Conservation (phyloP, 305 asterid genomes). For the Fraxinus angustifolia region DNA sequence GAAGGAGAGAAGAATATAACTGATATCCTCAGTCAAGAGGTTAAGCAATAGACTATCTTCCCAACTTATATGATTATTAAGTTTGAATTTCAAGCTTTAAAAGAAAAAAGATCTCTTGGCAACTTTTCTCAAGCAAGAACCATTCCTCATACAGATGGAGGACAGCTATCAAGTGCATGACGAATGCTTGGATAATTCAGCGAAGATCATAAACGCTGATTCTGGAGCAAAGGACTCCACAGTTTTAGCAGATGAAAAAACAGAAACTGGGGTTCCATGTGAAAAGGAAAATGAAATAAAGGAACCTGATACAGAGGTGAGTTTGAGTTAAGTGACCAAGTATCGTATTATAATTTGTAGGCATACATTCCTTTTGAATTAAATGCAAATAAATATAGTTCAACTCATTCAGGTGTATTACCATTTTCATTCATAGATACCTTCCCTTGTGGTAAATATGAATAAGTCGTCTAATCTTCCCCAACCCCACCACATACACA, state of each 20-base stretch:
- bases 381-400: background rate
- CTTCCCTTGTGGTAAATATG: background rate
- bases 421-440: background rate
- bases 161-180: slow-evolving; percentile 7
- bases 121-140: background rate
- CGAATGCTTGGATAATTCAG: background rate
- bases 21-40: slow-evolving; percentile 17
- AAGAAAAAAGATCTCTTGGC: background rate
- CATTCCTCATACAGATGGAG: slow-evolving; percentile 7
- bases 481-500: background rate
- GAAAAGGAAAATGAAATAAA: slow-evolving; percentile 2
- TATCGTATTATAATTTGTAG: background rate
- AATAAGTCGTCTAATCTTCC: background rate
- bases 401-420: background rate
- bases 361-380: background rate
- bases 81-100: background rate
- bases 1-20: slow-evolving; percentile 1
- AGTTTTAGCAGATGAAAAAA: slow-evolving; percentile 6
- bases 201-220: slow-evolving; percentile 1
- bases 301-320: slow-evolving; percentile 23
- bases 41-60: background rate
- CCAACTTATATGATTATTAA: background rate
- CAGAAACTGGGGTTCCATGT: background rate
- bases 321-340: background rate
- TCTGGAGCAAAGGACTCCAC: background rate